Evolutionary conservation across 2,329 filamentous ascomycete genomes (phyloP).

Genomic region (Aureobasidium uvarum): DNA sequence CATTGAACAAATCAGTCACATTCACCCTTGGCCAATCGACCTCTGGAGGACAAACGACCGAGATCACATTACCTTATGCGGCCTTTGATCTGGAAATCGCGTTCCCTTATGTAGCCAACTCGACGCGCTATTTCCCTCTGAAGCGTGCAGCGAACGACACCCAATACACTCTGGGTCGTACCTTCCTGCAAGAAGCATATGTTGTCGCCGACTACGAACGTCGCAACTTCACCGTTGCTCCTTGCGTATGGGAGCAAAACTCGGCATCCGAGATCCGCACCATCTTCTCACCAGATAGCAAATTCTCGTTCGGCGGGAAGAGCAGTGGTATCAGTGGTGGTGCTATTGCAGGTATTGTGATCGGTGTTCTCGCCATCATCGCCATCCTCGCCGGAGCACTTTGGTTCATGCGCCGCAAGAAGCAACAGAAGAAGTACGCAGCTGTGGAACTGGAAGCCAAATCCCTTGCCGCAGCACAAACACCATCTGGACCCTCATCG

Average conservation of each 20-base stretch:
- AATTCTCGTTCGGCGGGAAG: slow-evolving; percentile 17
- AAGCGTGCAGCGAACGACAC: slow-evolving; percentile 37
- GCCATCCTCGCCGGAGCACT: slow-evolving; percentile 35
- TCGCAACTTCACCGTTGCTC: slow-evolving; percentile 40
- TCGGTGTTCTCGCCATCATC: slow-evolving; percentile 36
- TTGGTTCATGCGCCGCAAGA: slow-evolving; percentile 33
- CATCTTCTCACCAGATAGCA: slow-evolving; percentile 34
- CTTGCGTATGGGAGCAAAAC: slow-evolving; percentile 38
- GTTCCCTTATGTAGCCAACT: slow-evolving; percentile 35
- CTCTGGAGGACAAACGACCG: slow-evolving; percentile 33
- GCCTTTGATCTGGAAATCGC: slow-evolving; percentile 39
- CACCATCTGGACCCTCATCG: slow-evolving; percentile 22
- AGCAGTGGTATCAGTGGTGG: slow-evolving; percentile 33
- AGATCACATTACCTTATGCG: slow-evolving; percentile 41
- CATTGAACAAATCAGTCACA: slow-evolving; percentile 37
- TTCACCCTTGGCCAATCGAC: slow-evolving; percentile 35
- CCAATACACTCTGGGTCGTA: slow-evolving; percentile 41
- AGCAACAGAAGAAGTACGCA: slow-evolving; percentile 32
- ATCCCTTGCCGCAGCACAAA: slow-evolving; percentile 29
- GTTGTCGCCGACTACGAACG: slow-evolving; percentile 41
- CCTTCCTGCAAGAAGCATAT: slow-evolving; percentile 44
- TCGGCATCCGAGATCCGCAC: slow-evolving; percentile 32
- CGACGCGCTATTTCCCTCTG: slow-evolving; percentile 39
- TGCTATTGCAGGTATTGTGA: slow-evolving; percentile 39
- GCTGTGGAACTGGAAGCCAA: slow-evolving; percentile 37